Percentiles rank a stretch among this genome's conserved stretches.
phyloP scores from a whole-genome alignment of 441 rosid genomes.

The Daphne laureola region DNA sequence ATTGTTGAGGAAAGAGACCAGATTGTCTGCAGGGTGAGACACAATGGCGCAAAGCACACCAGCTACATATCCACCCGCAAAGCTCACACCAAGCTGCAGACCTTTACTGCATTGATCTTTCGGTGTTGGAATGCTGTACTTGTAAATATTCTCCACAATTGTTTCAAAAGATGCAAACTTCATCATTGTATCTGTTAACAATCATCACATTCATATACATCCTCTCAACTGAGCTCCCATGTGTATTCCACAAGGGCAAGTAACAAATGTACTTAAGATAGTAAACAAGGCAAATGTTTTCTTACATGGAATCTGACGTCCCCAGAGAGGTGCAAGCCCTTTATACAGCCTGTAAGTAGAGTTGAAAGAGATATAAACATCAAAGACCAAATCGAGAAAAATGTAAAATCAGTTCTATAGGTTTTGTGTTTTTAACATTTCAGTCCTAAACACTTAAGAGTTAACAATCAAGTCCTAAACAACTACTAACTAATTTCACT shows the following conservation, averaged over 20 bases:
- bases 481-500: too few species aligned
- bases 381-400: not conserved
- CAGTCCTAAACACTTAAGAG: too few species aligned
- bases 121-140: conserved; percentile 48
- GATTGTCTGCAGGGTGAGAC: conserved; percentile 95
- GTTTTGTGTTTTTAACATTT: too few species aligned
- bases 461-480: too few species aligned
- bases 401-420: too few species aligned
- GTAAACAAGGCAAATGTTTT: not conserved
- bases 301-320: conserved; percentile 83
- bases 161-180: conserved; percentile 67
- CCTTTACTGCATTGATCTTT: conserved; percentile 62
- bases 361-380: not conserved
- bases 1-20: conserved; percentile 96
- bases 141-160: conserved; percentile 63
- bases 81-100: conserved; percentile 66
- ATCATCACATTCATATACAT: not conserved
- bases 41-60: conserved; percentile 77
- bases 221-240: too few species aligned
- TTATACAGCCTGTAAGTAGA: conserved; percentile 39
- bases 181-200: conserved; percentile 72
- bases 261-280: too few species aligned
- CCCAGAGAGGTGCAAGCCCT: conserved; percentile 75
- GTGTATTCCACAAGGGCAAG: too few species aligned
- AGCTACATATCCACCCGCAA: conserved; percentile 68